These are phyloP conservation scores for Claviceps lovelessii DNA, from an alignment of 2,329 filamentous ascomycete genomes.

Conservation along the genomic window DNA sequence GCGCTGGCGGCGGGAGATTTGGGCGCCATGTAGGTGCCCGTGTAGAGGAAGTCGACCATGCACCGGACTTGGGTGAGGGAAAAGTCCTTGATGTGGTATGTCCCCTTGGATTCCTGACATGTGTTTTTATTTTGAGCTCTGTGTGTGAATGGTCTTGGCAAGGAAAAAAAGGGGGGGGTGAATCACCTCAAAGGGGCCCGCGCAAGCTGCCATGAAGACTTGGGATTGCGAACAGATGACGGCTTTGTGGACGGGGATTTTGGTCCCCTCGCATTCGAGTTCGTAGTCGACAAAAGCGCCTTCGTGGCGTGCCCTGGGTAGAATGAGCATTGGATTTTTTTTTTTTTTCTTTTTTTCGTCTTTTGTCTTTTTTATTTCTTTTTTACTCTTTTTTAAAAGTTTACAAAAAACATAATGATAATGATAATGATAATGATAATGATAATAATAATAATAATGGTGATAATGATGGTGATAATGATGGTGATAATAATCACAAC, in stretches of 20 bases:
- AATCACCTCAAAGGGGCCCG: neutral
- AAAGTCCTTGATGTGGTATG: neutral
- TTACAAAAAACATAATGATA: no score
- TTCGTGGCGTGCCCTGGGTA: neutral
- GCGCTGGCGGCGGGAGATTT: neutral
- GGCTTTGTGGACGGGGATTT: neutral
- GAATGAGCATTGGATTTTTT: neutral
- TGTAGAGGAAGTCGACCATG: neutral
- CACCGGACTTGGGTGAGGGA: neutral
- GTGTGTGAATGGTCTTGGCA: neutral
- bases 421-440: no score
- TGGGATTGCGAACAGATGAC: neutral
- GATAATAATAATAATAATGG: no score
- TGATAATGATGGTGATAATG: no score
- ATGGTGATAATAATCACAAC: no score
- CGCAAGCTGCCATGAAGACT: constrained; percentile 1
- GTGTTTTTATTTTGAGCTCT: neutral
- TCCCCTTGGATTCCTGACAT: neutral
- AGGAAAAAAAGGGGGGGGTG: neutral
- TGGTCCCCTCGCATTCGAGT: neutral
- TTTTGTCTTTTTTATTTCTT: no score
- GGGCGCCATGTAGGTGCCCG: neutral
- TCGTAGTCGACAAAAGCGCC: neutral
- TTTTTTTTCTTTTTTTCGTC: no score
- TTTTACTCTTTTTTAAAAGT: no score